phyloP scores from a whole-genome alignment of 1,139 yeast species.

The Geotrichum bryndzae region DNA sequence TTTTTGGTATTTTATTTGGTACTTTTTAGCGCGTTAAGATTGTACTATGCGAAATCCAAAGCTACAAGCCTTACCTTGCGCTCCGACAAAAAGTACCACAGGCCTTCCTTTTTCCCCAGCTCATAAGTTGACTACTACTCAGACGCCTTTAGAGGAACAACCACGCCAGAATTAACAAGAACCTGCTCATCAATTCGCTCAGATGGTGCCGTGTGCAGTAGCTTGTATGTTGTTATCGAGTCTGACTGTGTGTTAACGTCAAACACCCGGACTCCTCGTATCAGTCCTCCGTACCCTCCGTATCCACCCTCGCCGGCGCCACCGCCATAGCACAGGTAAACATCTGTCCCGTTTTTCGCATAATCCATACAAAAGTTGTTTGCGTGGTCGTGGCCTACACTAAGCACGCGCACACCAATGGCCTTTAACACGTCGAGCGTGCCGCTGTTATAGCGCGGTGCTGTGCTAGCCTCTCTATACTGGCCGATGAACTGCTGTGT shows the following conservation, averaged over 20 bases:
- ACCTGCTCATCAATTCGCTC: conserved; percentile 51
- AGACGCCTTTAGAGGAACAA: conserved; percentile 1
- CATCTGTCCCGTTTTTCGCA: conserved; percentile 32
- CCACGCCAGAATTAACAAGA: conserved; percentile 47
- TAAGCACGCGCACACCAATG: conserved; percentile 62
- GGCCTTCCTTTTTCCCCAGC: not conserved
- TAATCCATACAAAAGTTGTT: conserved; percentile 79
- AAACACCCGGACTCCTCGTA: conserved; percentile 66
- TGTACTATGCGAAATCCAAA: not conserved
- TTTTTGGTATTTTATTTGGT: not conserved
- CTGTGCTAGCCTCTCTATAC: conserved; percentile 66
- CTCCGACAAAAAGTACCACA: not conserved
- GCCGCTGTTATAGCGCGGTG: conserved; percentile 60
- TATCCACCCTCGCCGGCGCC: conserved; percentile 93
- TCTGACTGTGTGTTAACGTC: conserved; percentile 54
- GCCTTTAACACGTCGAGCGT: conserved; percentile 53
- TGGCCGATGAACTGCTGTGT: conserved; percentile 48
- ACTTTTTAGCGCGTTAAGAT: not conserved
- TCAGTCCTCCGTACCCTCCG: conserved; percentile 81
- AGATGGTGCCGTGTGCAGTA: conserved; percentile 42
- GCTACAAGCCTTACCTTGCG: not conserved
- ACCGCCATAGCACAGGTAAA: conserved; percentile 94
- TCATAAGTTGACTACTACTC: not conserved
- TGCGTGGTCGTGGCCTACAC: conserved; percentile 93
- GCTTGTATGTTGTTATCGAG: conserved; percentile 66